Percentiles rank a stretch among this genome's conserved stretches.
Evolutionary conservation across 352 stramenopile species (phyloP).

Genomic region (Ophiocytium majus): DNA sequence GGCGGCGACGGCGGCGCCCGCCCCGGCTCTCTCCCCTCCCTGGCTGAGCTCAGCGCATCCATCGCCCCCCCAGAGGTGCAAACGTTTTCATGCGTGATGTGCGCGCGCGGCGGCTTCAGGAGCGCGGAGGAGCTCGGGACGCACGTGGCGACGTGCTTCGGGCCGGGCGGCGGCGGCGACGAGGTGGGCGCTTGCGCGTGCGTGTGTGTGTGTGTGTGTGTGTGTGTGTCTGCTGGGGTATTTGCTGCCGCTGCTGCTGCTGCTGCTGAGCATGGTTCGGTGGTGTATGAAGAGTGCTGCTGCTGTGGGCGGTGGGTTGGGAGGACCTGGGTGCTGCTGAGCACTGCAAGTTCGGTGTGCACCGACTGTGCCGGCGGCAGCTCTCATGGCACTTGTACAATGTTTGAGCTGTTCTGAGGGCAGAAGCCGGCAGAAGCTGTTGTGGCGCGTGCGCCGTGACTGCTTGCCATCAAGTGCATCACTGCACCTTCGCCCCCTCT

Average conservation of each 20-base stretch:
- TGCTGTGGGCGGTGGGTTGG: too few species aligned
- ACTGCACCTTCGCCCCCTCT: too few species aligned
- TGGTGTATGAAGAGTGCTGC: too few species aligned
- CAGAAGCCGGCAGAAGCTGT: too few species aligned
- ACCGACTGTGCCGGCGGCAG: too few species aligned
- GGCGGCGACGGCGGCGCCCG: constrained; percentile 11
- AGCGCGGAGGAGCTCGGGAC: constrained; percentile 77
- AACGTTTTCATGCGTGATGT: constrained; percentile 12
- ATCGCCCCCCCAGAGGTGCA: not conserved
- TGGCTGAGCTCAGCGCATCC: not conserved
- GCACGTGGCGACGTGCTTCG: constrained; percentile 75
- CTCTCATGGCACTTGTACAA: too few species aligned
- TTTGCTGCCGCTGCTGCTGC: not conserved
- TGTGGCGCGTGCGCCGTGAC: too few species aligned
- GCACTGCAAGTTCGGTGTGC: too few species aligned
- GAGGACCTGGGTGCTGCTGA: too few species aligned
- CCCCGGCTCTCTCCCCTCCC: not conserved
- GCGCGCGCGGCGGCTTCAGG: constrained; percentile 61
- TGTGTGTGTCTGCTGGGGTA: not conserved
- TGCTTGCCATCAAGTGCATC: too few species aligned
- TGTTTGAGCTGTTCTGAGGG: too few species aligned
- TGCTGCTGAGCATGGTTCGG: too few species aligned
- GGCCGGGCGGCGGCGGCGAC: constrained; percentile 56
- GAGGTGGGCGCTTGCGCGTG: not conserved
- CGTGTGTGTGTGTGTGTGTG: not conserved